Base-by-base conservation (phyloP, 1,139 yeast species). In the Groenewaldozyma sp. region DNA sequence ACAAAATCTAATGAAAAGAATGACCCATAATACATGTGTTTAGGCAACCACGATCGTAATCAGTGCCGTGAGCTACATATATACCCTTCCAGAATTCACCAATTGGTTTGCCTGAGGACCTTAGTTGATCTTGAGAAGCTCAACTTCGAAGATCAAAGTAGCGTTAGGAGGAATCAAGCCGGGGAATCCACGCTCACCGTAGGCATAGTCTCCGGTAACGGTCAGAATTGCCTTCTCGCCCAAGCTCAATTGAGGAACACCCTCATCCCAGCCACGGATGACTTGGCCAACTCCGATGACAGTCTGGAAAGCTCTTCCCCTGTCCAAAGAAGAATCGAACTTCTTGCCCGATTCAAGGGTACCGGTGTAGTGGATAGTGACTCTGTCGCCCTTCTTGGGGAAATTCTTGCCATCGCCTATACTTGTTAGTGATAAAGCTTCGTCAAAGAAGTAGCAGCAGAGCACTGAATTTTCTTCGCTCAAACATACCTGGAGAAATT, bases 111-210 rank as follows among this genome's bases (percentile, higher is more conserved):
- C n/a, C n/a, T n/a, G n/a, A n/a, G n/a, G n/a, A n/a, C n/a, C n/a
- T 39, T 50, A 54, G 69, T 84, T 84, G 60, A 88, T 81, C 56
- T 76, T 77, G 56, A 88, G 68, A 63, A 88, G 76, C 68, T 88
- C 95, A 49, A 88, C 96, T 57, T 87, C 96, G 55, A 88, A 88
- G 53, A 84, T 68, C 65, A 91, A 75, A 50, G 95, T 87, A 47
- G 96, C 94, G 63, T 86, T 84, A 52, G 96, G 95, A 49, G 97
- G 97, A 60, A 91, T 91, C 57, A 84, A 71, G 51, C 95, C 94
- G 49, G 96, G 96, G 77, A 82, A 84, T 37, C 96, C 97, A 64
- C 94, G 80, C 50, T 76, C 73, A 48, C 96, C 96, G 67, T 91
- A 91, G 51, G 94, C 98, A 65, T 84, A 82, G 56, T 82, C 79